Conservation (phyloP, 129 eudicot genomes). For the Solidago caesia region DNA sequence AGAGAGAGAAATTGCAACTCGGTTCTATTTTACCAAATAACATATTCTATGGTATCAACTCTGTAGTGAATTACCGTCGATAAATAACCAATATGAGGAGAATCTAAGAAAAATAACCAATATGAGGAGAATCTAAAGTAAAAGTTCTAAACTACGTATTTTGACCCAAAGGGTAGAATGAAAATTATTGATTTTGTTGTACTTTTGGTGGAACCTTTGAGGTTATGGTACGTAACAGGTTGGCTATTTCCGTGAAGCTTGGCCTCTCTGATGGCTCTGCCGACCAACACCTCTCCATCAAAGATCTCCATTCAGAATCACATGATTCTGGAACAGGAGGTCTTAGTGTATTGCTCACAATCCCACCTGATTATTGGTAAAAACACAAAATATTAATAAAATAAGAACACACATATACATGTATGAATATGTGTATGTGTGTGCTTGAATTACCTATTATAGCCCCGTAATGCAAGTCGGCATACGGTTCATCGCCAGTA, state of each 20-base stretch:
- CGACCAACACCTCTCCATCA: slow-evolving; percentile 97
- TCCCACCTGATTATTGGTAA: slow-evolving; percentile 57
- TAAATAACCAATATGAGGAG: slow-evolving; percentile 20
- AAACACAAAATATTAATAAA: background rate
- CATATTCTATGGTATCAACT: slow-evolving; percentile 24
- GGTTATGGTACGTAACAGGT: slow-evolving; percentile 66
- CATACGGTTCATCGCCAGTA: slow-evolving; percentile 93
- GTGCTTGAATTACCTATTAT: slow-evolving; percentile 64
- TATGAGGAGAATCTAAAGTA: background rate
- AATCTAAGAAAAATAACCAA: slow-evolving; percentile 4
- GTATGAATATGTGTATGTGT: background rate
- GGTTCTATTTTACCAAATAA: slow-evolving; percentile 22
- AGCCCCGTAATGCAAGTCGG: slow-evolving; percentile 87
- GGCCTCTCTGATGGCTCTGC: slow-evolving; percentile 90
- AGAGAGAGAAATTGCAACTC: slow-evolving; percentile 9
- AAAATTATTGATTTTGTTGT: slow-evolving; percentile 44
- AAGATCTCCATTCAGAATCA: slow-evolving; percentile 76
- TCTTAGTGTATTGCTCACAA: slow-evolving; percentile 89
- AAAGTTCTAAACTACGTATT: slow-evolving; percentile 21
- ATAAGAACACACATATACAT: background rate
- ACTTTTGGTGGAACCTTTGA: slow-evolving; percentile 64
- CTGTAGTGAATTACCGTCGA: slow-evolving; percentile 10
- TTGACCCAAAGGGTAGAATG: slow-evolving; percentile 4
- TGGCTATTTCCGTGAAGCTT: slow-evolving; percentile 73
- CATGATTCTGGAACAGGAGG: slow-evolving; percentile 82